phyloP scores from a whole-genome alignment of 2,329 filamentous ascomycete genomes.

The Talaromyces sp. region DNA sequence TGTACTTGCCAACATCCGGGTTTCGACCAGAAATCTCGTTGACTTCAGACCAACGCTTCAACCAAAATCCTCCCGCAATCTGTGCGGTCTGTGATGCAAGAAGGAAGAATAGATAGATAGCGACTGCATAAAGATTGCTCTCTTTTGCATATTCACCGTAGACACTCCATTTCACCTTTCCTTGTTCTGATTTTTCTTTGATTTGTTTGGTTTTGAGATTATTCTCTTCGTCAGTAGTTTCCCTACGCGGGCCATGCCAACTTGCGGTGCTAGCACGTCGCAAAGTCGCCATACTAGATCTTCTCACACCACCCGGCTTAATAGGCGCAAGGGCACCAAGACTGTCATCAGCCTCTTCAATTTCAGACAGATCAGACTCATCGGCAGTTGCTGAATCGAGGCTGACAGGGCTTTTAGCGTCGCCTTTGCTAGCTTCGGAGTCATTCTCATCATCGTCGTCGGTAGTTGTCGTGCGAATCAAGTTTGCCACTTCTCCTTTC shows the following conservation, averaged over 20 bases:
- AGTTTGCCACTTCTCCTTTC: constrained; percentile 82
- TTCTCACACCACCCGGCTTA: constrained; percentile 58
- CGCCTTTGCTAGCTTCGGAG: constrained; percentile 51
- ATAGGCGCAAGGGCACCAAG: constrained; percentile 75
- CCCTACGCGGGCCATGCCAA: constrained; percentile 80
- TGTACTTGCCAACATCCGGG: constrained; percentile 76
- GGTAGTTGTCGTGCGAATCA: constrained; percentile 67
- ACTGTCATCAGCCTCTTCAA: constrained; percentile 64
- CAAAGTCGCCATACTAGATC: constrained; percentile 70
- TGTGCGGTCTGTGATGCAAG: constrained; percentile 76
- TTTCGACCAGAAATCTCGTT: constrained; percentile 70
- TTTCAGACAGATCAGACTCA: constrained; percentile 51
- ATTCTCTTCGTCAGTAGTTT: constrained; percentile 75
- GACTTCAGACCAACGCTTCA: constrained; percentile 84
- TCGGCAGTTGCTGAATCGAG: constrained; percentile 54
- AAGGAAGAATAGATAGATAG: constrained; percentile 72
- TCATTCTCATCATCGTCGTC: constrained; percentile 44
- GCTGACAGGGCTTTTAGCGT: constrained; percentile 60
- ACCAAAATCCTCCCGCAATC: constrained; percentile 84
- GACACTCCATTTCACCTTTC: constrained; percentile 96
- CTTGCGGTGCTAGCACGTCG: constrained; percentile 88
- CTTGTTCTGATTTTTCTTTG: constrained; percentile 88
- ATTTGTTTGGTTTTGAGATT: constrained; percentile 72
- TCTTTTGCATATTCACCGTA: constrained; percentile 93
- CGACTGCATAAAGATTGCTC: constrained; percentile 81